Percentiles rank a stretch among this genome's conserved stretches.
Evolutionary conservation across 768 basidiomycete species (phyloP).

Genomic region (Amanita rubescens): DNA sequence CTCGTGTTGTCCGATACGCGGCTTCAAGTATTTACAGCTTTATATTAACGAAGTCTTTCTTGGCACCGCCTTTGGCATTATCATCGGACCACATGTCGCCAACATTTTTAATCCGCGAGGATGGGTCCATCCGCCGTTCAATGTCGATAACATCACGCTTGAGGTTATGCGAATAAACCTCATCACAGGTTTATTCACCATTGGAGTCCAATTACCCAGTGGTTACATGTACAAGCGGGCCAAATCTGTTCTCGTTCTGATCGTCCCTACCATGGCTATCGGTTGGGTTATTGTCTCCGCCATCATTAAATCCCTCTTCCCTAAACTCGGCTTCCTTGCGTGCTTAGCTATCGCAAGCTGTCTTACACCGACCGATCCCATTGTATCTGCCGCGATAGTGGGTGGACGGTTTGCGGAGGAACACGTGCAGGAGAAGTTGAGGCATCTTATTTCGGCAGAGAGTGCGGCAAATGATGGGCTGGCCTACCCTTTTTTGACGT

Average conservation of each 20-base stretch:
- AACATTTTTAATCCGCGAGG: slow-evolving; percentile 68
- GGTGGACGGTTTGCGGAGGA: slow-evolving; percentile 64
- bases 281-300: slow-evolving; percentile 74
- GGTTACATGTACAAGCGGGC: slow-evolving; percentile 79
- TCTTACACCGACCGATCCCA: slow-evolving; percentile 91
- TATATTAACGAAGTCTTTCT: slow-evolving; percentile 94
- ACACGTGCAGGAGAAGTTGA: slow-evolving; percentile 67
- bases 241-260: slow-evolving; percentile 59
- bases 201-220: slow-evolving; percentile 87
- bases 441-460: slow-evolving; percentile 80
- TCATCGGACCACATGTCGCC: slow-evolving; percentile 67
- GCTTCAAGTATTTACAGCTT: slow-evolving; percentile 34
- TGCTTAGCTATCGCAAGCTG: slow-evolving; percentile 84
- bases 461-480: slow-evolving; percentile 95
- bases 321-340: slow-evolving; percentile 60
- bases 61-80: slow-evolving; percentile 62
- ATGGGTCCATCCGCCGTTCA: slow-evolving; percentile 41
- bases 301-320: slow-evolving; percentile 67
- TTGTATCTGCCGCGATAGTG: slow-evolving; percentile 80
- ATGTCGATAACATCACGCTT: slow-evolving; percentile 53
- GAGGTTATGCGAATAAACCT: slow-evolving; percentile 87
- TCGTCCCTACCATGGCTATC: slow-evolving; percentile 79
- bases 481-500: slow-evolving; percentile 85
- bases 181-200: slow-evolving; percentile 87
- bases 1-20: neutral